Base-by-base conservation (phyloP, 768 basidiomycete genomes). In the Russula virescens region DNA sequence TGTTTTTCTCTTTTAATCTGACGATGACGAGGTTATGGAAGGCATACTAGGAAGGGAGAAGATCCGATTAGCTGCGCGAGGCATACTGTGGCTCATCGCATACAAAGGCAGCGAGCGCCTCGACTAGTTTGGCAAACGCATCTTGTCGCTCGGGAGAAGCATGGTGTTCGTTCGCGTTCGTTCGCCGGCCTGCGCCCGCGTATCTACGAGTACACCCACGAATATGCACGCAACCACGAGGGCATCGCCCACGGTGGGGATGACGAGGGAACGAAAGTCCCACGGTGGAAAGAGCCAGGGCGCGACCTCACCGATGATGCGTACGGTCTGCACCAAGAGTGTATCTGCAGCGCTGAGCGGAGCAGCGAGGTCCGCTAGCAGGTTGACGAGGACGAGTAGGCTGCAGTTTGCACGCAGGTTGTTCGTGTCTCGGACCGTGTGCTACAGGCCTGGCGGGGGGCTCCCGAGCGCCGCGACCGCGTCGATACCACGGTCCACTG, bases 381-480 rank as follows among this genome's bases (percentile, higher is more conserved):
- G 58, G 26, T 59, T 43, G 13, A 51, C 4, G 38, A 59, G 58
- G 28, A 51, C 31, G 58, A 59, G 28, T 1, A 59, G 28, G 25
- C 58, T 38, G 25, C 58, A 38, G 21, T 59, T 59, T n/a, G 58
- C 48, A 19, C 58, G 48, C 48, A 50, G 58, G 23, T 48, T 31
- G 38, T 58, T 49, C 31, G 28, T 50, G 58, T 59, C 58, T 3
- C 40, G 49, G 3, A 50, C 49, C 2, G 58, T 48, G 19, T 43
- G 58, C n/a, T 51, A 5, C 13, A 38, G 40, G 38, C 9, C 23
- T 3, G 38, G 47, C n/a, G 58, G 58, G 2, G 58, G 48, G 38
- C 35, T 43, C 28, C 50, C 58, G 21, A 50, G 58, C 10, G 16
- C 19, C 10, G 35, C 19, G 49, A 43, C 49, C 19, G 26, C 28